phyloP scores from a whole-genome alignment of 371 early-diverging fungal genomes.

The Mucor sp. region DNA sequence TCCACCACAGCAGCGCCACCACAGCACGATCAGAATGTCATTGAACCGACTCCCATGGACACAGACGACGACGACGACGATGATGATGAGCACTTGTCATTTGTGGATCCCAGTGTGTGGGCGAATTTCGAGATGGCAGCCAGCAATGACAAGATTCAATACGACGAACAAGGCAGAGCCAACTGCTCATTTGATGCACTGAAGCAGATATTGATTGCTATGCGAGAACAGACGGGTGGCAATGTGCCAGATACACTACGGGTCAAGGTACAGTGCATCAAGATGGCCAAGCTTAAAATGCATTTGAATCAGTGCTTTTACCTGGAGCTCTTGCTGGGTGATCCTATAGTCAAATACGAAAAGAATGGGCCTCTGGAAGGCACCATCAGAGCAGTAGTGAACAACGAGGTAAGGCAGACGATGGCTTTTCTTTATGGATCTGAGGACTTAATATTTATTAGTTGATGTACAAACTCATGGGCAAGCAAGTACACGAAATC shows the following conservation, averaged over 20 bases:
- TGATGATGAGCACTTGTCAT: background rate
- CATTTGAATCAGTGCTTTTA: background rate
- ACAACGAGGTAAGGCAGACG: conserved; percentile 3
- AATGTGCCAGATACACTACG: conserved; percentile 13
- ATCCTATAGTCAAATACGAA: conserved; percentile 4
- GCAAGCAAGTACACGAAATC: background rate
- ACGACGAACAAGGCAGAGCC: conserved; percentile 5
- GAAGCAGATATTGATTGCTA: conserved; percentile 1
- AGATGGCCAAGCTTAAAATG: conserved; percentile 1
- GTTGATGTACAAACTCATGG: background rate
- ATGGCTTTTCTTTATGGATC: too few species aligned
- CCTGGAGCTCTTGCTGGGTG: background rate
- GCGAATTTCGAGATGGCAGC: background rate
- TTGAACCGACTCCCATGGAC: background rate
- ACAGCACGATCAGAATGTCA: background rate
- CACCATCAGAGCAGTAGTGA: conserved; percentile 6
- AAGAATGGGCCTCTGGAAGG: background rate
- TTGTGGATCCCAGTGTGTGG: conserved; percentile 6
- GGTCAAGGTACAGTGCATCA: conserved; percentile 1
- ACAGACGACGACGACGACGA: background rate
- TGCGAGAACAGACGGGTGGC: background rate
- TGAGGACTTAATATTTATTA: background rate
- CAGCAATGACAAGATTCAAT: background rate
- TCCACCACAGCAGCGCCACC: background rate
- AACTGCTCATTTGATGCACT: conserved; percentile 14